These are phyloP conservation scores for Podila clonocystis DNA, from an alignment of 192 early-diverging fungal genomes.

Conservation along the genomic window DNA sequence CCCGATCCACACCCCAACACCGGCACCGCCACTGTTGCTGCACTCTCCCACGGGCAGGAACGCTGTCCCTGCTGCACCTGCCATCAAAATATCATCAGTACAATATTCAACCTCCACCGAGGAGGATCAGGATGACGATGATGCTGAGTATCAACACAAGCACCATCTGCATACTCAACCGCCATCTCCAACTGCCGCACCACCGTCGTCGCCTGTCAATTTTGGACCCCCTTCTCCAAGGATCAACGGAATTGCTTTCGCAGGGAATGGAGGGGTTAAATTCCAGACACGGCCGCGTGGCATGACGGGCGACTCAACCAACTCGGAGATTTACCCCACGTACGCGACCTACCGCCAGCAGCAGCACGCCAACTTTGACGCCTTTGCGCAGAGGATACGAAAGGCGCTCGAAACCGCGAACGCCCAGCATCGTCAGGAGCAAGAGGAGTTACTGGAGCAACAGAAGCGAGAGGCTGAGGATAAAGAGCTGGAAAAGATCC, in stretches of 20 bases:
- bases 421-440: neutral
- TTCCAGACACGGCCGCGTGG: slow-evolving; percentile 9
- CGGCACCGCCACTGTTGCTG: slow-evolving; percentile 26
- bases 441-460: neutral
- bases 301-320: slow-evolving; percentile 8
- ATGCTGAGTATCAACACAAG: neutral
- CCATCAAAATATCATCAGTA: slow-evolving; percentile 10
- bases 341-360: slow-evolving; percentile 34
- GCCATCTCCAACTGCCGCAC: slow-evolving; percentile 1
- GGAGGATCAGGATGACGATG: neutral
- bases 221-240: neutral
- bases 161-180: neutral
- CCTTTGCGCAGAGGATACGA: slow-evolving; percentile 26
- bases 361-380: slow-evolving; percentile 33
- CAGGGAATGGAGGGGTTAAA: neutral
- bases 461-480: neutral
- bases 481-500: neutral
- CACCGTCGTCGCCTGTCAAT: neutral
- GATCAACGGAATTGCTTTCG: neutral
- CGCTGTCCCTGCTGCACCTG: slow-evolving; percentile 1
- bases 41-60: slow-evolving; percentile 11
- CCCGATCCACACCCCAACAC: slow-evolving; percentile 31
- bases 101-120: neutral
- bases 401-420: slow-evolving; percentile 25
- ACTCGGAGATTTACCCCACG: slow-evolving; percentile 21